These are phyloP conservation scores for Hyaloperonospora brassicae DNA, from an alignment of 352 stramenopile genomes.

Conservation along the genomic window DNA sequence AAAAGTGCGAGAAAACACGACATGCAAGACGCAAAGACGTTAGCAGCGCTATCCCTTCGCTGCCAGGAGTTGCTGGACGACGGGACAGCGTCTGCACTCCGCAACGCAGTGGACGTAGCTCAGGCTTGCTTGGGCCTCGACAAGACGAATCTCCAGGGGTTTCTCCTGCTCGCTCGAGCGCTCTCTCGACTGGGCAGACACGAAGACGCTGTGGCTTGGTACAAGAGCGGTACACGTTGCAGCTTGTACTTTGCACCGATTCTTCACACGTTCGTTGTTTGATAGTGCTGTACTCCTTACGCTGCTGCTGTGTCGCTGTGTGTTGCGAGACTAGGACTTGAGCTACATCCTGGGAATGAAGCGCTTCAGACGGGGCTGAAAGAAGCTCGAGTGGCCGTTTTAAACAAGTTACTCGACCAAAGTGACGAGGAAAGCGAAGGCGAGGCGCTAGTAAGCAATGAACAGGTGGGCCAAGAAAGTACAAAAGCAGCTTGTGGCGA, in stretches of 20 bases:
- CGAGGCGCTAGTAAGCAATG: conserved; percentile 1
- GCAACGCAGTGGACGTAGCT: conserved; percentile 27
- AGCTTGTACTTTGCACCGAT: background rate
- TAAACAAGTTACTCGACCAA: conserved; percentile 37
- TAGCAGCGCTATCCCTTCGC: conserved; percentile 8
- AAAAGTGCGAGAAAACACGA: background rate
- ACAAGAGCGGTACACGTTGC: conserved; percentile 43
- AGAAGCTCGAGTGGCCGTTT: conserved; percentile 44
- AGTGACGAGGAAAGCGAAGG: conserved; percentile 29
- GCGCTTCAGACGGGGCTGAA: conserved; percentile 40
- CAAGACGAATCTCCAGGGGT: conserved; percentile 18
- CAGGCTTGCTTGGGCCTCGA: conserved; percentile 21
- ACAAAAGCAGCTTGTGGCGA: conserved; percentile 4
- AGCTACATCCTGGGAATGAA: conserved; percentile 26
- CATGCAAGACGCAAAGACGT: background rate
- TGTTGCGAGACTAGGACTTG: conserved; percentile 28
- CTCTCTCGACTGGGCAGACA: conserved; percentile 30
- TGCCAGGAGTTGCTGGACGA: conserved; percentile 30
- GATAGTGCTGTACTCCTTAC: background rate
- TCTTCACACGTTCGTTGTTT: background rate
- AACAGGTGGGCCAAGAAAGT: background rate
- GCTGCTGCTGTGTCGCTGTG: background rate
- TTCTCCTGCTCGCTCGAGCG: conserved; percentile 31
- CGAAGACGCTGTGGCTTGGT: conserved; percentile 35
- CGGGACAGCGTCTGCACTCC: conserved; percentile 10